Percentiles rank a stretch among this genome's conserved stretches.
phyloP scores from a whole-genome alignment of 2,329 filamentous ascomycete species.

The Alternaria consortialis region DNA sequence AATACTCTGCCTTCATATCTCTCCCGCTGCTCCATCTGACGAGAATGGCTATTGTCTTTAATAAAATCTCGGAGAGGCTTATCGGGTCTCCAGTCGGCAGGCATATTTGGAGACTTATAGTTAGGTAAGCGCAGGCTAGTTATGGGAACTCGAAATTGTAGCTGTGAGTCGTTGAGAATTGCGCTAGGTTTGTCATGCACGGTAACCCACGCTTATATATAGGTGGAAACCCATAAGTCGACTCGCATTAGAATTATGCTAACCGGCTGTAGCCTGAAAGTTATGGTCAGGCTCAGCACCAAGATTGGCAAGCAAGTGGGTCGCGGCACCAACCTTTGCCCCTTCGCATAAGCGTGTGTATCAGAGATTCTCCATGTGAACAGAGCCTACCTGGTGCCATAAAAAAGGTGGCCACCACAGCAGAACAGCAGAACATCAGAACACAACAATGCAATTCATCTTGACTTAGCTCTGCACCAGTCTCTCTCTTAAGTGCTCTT shows the following conservation, averaged over 20 bases:
- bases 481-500: not conserved
- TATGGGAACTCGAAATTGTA: conserved; percentile 5
- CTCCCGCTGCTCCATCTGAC: conserved; percentile 9
- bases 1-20: conserved; percentile 18
- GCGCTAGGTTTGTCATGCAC: not conserved
- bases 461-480: not conserved
- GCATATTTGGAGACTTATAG: conserved; percentile 9
- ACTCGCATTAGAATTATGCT: not conserved
- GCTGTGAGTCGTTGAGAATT: conserved; percentile 5
- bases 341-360: conserved; percentile 8
- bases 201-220: conserved; percentile 10
- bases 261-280: too few species aligned
- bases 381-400: not conserved
- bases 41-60: conserved; percentile 14
- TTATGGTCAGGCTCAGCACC: conserved; percentile 7
- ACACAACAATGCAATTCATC: not conserved
- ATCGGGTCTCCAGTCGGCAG: conserved; percentile 4
- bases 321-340: not conserved
- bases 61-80: conserved; percentile 14
- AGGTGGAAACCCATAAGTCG: not conserved
- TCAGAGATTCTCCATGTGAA: not conserved
- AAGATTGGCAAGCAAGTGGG: conserved; percentile 10
- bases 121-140: not conserved
- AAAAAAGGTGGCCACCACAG: not conserved
- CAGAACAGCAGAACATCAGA: not conserved